Conservation (phyloP, 345 rosid species). For the Melaleuca quinquenervia region DNA sequence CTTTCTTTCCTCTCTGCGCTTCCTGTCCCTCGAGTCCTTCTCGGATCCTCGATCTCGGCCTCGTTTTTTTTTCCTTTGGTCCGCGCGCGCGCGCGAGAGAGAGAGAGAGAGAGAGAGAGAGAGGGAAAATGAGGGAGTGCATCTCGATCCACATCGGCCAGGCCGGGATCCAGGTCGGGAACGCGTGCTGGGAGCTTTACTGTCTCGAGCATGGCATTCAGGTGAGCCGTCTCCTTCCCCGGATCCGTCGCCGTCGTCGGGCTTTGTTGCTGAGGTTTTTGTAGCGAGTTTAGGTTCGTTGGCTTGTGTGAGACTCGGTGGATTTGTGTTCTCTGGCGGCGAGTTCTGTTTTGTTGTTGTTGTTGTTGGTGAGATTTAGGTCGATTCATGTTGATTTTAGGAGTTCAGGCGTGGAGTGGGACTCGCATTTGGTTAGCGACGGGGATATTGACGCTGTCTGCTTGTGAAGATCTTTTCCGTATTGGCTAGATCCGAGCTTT, state of each 20-base stretch:
- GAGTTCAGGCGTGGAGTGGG: not conserved
- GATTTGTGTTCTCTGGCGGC: not conserved
- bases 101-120: not conserved
- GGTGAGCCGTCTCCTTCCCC: slow-evolving; percentile 5
- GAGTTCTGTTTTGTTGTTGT: not conserved
- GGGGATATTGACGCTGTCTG: not conserved
- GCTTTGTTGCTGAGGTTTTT: too few species aligned
- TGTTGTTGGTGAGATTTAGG: not conserved
- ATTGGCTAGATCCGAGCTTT: not conserved
- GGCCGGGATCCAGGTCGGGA: slow-evolving; percentile 58
- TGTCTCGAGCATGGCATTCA: slow-evolving; percentile 46
- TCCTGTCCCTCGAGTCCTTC: not conserved
- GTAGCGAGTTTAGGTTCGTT: not conserved
- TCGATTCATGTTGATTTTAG: not conserved
- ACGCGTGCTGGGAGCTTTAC: slow-evolving; percentile 54
- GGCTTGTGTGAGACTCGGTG: not conserved
- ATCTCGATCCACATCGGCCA: slow-evolving; percentile 47
- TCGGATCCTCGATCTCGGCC: not conserved
- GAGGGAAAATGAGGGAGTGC: slow-evolving; percentile 37
- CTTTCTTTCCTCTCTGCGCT: not conserved
- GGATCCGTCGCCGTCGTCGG: not conserved
- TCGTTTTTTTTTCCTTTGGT: not conserved
- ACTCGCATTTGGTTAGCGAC: not conserved
- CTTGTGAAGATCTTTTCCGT: not conserved
- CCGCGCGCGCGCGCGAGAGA: not conserved